These are phyloP conservation scores for Pachyrhizus erosus DNA, from an alignment of 306 rosid genomes.

Conservation along the genomic window DNA sequence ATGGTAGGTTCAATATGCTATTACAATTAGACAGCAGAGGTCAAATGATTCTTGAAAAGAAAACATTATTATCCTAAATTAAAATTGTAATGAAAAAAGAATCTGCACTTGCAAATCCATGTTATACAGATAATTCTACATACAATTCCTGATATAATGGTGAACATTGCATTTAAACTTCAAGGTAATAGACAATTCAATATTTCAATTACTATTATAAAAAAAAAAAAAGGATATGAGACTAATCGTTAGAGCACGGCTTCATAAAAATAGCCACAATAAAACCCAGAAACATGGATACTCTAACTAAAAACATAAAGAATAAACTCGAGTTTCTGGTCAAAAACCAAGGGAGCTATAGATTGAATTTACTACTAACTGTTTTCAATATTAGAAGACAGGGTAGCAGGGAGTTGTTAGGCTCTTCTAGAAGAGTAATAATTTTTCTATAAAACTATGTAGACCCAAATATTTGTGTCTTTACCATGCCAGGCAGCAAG, in stretches of 20 bases:
- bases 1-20: slow-evolving; percentile 1
- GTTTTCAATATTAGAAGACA: not conserved
- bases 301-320: slow-evolving; percentile 10
- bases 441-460: slow-evolving; percentile 9
- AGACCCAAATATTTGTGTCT: slow-evolving; percentile 26
- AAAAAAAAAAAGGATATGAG: not conserved
- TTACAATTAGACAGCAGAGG: not conserved
- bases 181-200: not conserved
- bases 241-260: not conserved
- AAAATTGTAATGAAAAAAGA: not conserved
- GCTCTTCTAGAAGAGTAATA: not conserved
- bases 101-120: not conserved
- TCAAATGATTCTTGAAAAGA: slow-evolving; percentile 26
- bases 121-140: not conserved
- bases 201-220: not conserved
- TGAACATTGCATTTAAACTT: slow-evolving; percentile 16
- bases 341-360: not conserved
- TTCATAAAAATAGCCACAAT: not conserved
- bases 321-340: slow-evolving; percentile 21
- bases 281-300: slow-evolving; percentile 16
- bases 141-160: not conserved
- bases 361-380: not conserved
- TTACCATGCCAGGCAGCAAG: not conserved
- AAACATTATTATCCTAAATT: not conserved
- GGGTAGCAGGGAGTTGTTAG: slow-evolving; percentile 19